Base-by-base conservation (phyloP, 169 alveolate species). In the Toxoplasma gondii region DNA sequence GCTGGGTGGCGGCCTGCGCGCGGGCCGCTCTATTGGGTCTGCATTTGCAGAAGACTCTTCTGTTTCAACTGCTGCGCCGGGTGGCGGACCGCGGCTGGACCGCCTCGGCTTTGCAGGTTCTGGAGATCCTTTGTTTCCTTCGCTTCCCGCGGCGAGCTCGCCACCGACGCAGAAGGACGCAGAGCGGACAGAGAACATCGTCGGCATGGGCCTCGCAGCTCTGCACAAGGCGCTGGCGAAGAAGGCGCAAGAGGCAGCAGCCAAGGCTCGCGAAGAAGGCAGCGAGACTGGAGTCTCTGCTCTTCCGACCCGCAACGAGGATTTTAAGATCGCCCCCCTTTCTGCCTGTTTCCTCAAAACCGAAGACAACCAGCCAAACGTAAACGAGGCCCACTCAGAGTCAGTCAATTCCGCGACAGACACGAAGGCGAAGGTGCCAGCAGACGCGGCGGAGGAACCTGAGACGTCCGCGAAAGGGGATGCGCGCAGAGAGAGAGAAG, bases 171-270 rank as follows among this genome's bases (percentile, higher is more conserved):
- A 36, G 84, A 74, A 74, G 9, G 43, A 34, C 9, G 43, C 84
- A 22, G 84, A 31, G 44, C 53, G 90, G 7, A 19, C 90, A 1
- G 44, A 82, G 29, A 82, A 82, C 41, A 38, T 82, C 53, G 74
- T 64, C n/a, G 90, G 90, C 41, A 43, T 82, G 69, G 90, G 90
- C 64, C 90, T 82, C 53, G 90, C 90, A 9, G 90, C 90, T 38
- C 38, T 82, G 36, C 90, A 43, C 69, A 82, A 82, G 67, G 90
- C 90, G 45, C 44, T 74, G 84, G 84, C 84, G 84, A 31, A 36
- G 45, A 74, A 74, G 43, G 43, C 39, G 27, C 22, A 31, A 31
- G 45, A 74, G n/a, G 84, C 84, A 1, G 84, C 84, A 12, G 84
- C 84, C 0, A 36, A 31, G 39, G 84, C 84, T 44, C 44, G 45